Evolutionary conservation across 2,329 filamentous ascomycete species (phyloP), one percentile per base, ranked within the genome.

Genomic region (Neonectria punicea): DNA sequence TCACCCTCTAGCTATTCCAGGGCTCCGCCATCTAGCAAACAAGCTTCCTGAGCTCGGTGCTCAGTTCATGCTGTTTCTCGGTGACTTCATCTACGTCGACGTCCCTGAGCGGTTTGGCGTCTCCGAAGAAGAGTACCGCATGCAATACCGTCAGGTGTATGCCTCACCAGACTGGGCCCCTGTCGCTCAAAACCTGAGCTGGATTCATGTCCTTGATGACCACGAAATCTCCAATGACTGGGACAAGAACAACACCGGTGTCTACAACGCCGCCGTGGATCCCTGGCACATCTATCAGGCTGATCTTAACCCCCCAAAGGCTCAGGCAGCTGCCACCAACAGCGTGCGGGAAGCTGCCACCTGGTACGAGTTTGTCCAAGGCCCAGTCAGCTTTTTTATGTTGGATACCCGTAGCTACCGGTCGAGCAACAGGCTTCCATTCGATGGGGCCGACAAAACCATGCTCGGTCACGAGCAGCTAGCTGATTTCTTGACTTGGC

Each of bases 141-240:
- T 93, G 75, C 94, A 98, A 76, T 99, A 99, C 76, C 90, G 95
- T 20, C 93, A 97, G 73, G 90, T 98, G n/a, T 99, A 99, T 75
- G 92, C 93, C 0, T 97, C 94, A 2, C 95, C 95, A 0, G 95
- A 97, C 69, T 99, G 96, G 96, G 84, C 87, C 1, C 82, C 89
- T 0, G 89, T 92, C 11, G 89, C 89, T 1, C 85, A 91, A 70
- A 90, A 93, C 60, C 83, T 98, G n/a, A 97, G 94, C 73, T 99
- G 96, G 96, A 93, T 98, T 49, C 96, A 99, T 75, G 94, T 97
- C 2, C 87, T 98, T 7, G 96, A 99, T 75, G 96, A 99, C 77
- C 96, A 99, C 74, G 96, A 99, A 77, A 98, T 99, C 67, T 87
- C 88, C 5, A 98, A 99, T 73, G 96, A 98, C 80, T 98, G 94